Evolutionary conservation across 129 eudicot species (phyloP), one percentile per base, ranked within the genome.

Genomic region (Smallanthus sonchifolius): DNA sequence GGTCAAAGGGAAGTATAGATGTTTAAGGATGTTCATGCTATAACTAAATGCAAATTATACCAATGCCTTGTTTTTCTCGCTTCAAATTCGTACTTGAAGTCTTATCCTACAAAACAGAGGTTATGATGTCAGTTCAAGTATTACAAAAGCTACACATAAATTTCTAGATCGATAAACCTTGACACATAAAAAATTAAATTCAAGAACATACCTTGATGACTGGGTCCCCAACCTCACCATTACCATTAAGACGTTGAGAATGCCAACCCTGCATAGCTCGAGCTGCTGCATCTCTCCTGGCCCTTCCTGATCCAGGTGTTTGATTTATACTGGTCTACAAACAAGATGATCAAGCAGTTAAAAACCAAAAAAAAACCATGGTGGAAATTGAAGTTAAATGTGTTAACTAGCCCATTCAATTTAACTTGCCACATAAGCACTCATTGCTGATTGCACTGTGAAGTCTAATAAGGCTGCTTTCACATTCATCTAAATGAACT

Each of bases 181-280:
- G 35, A 52, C 19, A 51, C 4, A 67, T 7, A n/a, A 37, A 11
- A 70, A 42, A 0, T 43, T 3, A 11, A 69, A 54, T 43, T 37
- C 10, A 54, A 55, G 71, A 78, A n/a, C 34, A 78, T 44, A 92
- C 98, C 96, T 89, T 92, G 28, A 87, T 84, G 79, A 92, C 82
- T 37, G 96, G 98, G 38, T 89, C 98, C 37, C 95, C 94, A 79
- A 92, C 95, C 79, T 92, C 98, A 42, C 96, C 98, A 83, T 87
- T 89, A 55, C 91, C 87, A 74, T 83, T 89, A 74, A 86, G 87
- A 62, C 96, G 97, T 73, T 89, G 92, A 67, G 98, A 84, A 77
- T 92, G 95, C 98, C 98, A 92, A 51, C 98, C 98, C 82, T 89
- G 98, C 98, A 92, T 92, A 72, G 96, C 96, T 74, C 98, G 95